Evolutionary conservation across 1,284 basidiomycete species (phyloP), one percentile per base, ranked within the genome.

Genomic region (Apiotrichum montevideense): DNA sequence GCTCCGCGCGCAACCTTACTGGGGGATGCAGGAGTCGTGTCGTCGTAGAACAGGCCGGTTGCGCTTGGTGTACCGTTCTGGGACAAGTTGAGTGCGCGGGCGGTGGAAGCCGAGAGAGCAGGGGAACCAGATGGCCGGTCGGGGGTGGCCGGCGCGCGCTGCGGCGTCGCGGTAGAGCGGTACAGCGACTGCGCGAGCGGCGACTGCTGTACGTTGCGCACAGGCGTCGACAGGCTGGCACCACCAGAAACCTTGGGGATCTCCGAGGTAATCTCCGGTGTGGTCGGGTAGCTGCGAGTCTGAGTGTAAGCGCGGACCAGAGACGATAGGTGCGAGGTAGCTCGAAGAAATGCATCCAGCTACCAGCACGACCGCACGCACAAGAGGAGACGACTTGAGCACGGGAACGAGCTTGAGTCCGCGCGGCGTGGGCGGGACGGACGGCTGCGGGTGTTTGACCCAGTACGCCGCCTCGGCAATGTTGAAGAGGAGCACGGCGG

Each of bases 31-130:
- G 57, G 15, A 13, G 40, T 39, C 21, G 33, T 60, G 55, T 55
- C 49, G 48, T 69, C 67, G 55, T 64, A 71, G 57, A 71, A 72
- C 21, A 74, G 62, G 3, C 72, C 72, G 1, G 61, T 64, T n/a
- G 44, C 56, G 55, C 52, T 58, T 13, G 64, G 56, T 9, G 61
- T 55, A 11, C 35, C 54, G n/a, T 35, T 54, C 53, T 41, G 66
- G 54, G 41, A 35, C 29, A 71, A 56, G 48, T 68, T 69, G 39
- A 71, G 62, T 15, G 66, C 61, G 42, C 64, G 63, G 40, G 68
- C 64, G 1, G 71, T 69, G 4, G 65, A 64, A 21, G 61, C 33
- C 13, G 66, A 66, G 4, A 70, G 54, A 6, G 35, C 43, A 6
- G 44, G 41, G 11, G 39, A 40, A 41, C 50, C 40, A 2, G 35